A percentile compares a stretch with the other conserved stretches of the same genome.
phyloP scores from a whole-genome alignment of 495 filamentous ascomycete species.

The Bryoglossum gracile region DNA sequence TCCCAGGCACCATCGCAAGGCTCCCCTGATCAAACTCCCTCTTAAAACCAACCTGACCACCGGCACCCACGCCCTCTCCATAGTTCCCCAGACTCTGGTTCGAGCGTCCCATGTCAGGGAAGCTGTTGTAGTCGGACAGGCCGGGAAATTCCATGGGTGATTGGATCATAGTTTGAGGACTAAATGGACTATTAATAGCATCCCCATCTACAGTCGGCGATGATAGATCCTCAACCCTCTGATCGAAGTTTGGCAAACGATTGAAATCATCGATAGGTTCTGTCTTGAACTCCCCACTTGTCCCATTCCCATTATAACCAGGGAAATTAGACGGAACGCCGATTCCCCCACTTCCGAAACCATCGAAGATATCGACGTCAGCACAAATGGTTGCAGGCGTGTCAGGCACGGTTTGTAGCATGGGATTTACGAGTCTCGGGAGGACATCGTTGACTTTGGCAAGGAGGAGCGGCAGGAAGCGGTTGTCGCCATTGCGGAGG shows the following conservation, averaged over 20 bases:
- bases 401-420: conserved; percentile 47
- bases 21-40: conserved; percentile 14
- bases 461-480: conserved; percentile 64
- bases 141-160: conserved; percentile 24
- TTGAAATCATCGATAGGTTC: conserved; percentile 19
- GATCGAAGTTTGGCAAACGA: conserved; percentile 13
- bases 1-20: not conserved
- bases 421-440: conserved; percentile 48
- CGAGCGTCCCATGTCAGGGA: conserved; percentile 15
- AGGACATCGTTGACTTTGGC: conserved; percentile 62
- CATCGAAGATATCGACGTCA: conserved; percentile 51
- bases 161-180: conserved; percentile 18
- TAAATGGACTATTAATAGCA: conserved; percentile 15
- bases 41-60: conserved; percentile 18
- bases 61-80: conserved; percentile 15
- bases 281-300: conserved; percentile 21
- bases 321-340: conserved; percentile 24
- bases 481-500: conserved; percentile 61
- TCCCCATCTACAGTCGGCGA: conserved; percentile 10
- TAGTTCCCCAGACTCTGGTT: conserved; percentile 11
- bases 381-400: conserved; percentile 29
- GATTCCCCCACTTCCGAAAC: conserved; percentile 46
- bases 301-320: conserved; percentile 22
- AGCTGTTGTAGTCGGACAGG: conserved; percentile 15
- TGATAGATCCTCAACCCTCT: conserved; percentile 19